Conservation (phyloP, 2,329 filamentous ascomycete genomes). For the Aspergillus sp. region DNA sequence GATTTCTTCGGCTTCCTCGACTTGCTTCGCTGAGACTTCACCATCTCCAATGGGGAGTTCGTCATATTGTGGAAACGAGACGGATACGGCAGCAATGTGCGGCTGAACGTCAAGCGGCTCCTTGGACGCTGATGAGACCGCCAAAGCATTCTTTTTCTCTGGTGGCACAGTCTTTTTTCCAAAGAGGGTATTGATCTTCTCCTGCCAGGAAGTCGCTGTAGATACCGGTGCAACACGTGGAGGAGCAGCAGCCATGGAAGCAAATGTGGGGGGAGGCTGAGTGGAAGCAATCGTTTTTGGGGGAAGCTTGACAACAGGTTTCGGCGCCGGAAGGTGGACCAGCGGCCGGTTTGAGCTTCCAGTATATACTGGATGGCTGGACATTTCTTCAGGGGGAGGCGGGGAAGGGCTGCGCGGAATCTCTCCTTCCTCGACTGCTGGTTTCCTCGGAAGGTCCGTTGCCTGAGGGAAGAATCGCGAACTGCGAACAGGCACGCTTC, state of each 20-base stretch:
- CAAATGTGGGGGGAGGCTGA: constrained; percentile 45
- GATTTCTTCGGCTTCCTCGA: constrained; percentile 75
- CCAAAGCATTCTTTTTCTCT: constrained; percentile 54
- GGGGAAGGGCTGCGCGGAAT: constrained; percentile 45
- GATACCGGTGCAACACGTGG: constrained; percentile 43
- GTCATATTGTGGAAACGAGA: constrained; percentile 60
- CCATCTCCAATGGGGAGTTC: constrained; percentile 42
- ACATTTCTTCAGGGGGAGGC: constrained; percentile 57
- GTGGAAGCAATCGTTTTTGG: constrained; percentile 51
- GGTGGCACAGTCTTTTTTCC: constrained; percentile 54
- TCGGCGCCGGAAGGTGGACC: constrained; percentile 58
- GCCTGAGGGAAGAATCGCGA: constrained; percentile 49
- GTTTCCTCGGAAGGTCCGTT: constrained; percentile 35
- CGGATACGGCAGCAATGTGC: constrained; percentile 58
- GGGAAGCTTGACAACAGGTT: constrained; percentile 78
- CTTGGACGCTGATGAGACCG: constrained; percentile 66
- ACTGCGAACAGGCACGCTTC: constrained; percentile 38
- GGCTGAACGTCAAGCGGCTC: constrained; percentile 60
- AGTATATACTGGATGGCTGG: constrained; percentile 55
- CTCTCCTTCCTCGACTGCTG: constrained; percentile 28
- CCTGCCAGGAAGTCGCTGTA: constrained; percentile 65
- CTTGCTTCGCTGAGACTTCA: constrained; percentile 60
- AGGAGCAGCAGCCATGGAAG: constrained; percentile 41
- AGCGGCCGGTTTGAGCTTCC: constrained; percentile 50
- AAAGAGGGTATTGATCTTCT: constrained; percentile 74